phyloP scores from a whole-genome alignment of 1,284 basidiomycete genomes.

The Pseudozyma tsukubaensis region DNA sequence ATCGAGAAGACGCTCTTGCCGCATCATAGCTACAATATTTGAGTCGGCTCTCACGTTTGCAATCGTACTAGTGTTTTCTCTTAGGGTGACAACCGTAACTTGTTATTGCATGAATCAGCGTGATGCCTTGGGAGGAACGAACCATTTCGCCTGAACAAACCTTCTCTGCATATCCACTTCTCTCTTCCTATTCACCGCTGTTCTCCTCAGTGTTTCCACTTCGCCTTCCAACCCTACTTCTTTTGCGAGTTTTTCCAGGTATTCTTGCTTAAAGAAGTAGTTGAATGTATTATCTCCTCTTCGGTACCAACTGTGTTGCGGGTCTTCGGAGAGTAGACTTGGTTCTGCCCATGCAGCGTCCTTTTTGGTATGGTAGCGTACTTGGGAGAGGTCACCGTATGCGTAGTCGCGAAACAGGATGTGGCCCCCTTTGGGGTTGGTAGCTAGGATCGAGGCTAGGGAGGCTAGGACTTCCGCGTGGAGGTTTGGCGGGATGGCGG shows the following conservation, averaged over 20 bases:
- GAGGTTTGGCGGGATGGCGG: constrained; percentile 66
- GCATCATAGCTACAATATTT: constrained; percentile 1
- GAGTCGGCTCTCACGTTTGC: too few species aligned
- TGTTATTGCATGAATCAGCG: too few species aligned
- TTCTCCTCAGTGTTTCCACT: constrained; percentile 32
- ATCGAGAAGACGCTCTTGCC: constrained; percentile 60
- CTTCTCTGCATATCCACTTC: constrained; percentile 49
- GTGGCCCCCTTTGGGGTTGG: constrained; percentile 19
- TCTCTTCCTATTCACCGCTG: constrained; percentile 33
- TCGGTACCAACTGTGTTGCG: constrained; percentile 59
- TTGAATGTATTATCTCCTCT: constrained; percentile 69
- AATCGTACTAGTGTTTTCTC: too few species aligned
- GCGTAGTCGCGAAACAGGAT: constrained; percentile 69
- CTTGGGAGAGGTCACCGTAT: constrained; percentile 67
- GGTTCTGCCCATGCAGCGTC: constrained; percentile 66
- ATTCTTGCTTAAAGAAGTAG: constrained; percentile 66
- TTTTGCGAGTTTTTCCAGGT: constrained; percentile 48
- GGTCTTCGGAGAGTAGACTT: constrained; percentile 52
- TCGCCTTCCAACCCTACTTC: constrained; percentile 50
- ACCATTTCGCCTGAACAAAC: constrained; percentile 64
- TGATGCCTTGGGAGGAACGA: constrained; percentile 8
- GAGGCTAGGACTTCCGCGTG: constrained; percentile 41
- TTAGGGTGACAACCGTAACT: too few species aligned
- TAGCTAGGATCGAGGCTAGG: constrained; percentile 13
- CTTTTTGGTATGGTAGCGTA: constrained; percentile 67